These are phyloP conservation scores for Drosera spatulata DNA, from an alignment of 179 eudicot genomes.

Conservation along the genomic window DNA sequence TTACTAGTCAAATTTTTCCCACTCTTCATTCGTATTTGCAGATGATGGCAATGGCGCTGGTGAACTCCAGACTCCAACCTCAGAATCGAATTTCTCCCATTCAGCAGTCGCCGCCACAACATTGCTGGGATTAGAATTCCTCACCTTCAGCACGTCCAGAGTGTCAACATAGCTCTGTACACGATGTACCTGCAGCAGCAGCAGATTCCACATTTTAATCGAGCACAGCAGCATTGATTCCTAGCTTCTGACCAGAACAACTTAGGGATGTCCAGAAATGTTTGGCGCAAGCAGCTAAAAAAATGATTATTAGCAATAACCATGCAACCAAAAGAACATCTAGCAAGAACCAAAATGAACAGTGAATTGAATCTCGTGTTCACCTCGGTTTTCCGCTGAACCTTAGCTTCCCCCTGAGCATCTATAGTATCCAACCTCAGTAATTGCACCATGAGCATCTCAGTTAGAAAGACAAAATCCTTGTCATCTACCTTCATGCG, in stretches of 20 bases:
- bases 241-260: neutral
- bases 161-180: slow-evolving; percentile 65
- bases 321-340: neutral
- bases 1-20: slow-evolving; percentile 55
- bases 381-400: slow-evolving; percentile 54
- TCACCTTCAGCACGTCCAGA: slow-evolving; percentile 54
- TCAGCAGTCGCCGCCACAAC: slow-evolving; percentile 32
- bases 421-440: slow-evolving; percentile 62
- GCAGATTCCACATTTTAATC: neutral
- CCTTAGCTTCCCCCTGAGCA: slow-evolving; percentile 61
- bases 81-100: slow-evolving; percentile 59
- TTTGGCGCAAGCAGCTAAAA: too few species aligned
- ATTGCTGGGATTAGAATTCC: slow-evolving; percentile 34
- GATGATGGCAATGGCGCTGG: slow-evolving; percentile 40
- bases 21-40: slow-evolving; percentile 47
- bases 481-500: slow-evolving; percentile 56
- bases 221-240: neutral
- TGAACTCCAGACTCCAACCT: slow-evolving; percentile 29
- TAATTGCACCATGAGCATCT: slow-evolving; percentile 67
- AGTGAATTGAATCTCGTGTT: slow-evolving; percentile 5
- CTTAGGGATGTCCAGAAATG: too few species aligned
- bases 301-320: neutral
- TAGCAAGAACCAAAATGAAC: neutral
- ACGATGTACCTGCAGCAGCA: slow-evolving; percentile 55
- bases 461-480: slow-evolving; percentile 40